Evolutionary conservation across 2,329 filamentous ascomycete species (phyloP).

Genomic region (Microdochium bolleyi): DNA sequence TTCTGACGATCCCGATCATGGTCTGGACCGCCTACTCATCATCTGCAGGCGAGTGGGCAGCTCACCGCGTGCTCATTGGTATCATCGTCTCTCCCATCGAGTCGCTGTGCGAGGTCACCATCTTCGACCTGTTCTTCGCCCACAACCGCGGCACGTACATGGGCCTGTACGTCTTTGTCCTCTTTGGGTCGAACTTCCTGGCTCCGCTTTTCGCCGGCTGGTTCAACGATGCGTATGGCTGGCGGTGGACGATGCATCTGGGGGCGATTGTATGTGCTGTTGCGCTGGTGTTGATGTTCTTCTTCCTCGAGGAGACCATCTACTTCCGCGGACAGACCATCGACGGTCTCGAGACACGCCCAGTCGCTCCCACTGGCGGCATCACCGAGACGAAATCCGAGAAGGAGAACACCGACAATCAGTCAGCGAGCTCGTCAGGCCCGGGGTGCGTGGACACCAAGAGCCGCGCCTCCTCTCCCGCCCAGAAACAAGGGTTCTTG

Average conservation of each 20-base stretch:
- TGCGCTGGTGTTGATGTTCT: constrained; percentile 32
- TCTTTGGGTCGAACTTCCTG: constrained; percentile 32
- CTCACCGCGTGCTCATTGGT: constrained; percentile 32
- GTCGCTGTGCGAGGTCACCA: constrained; percentile 34
- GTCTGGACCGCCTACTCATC: constrained; percentile 28
- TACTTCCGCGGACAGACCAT: constrained; percentile 32
- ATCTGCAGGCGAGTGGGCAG: constrained; percentile 32
- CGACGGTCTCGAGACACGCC: constrained; percentile 14
- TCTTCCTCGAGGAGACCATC: constrained; percentile 53
- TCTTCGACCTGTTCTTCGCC: constrained; percentile 31
- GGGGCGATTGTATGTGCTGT: constrained; percentile 27
- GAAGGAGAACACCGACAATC: constrained; percentile 1
- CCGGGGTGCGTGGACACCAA: no score
- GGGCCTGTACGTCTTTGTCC: constrained; percentile 29
- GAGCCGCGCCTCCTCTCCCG: not conserved
- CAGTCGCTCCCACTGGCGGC: constrained; percentile 3
- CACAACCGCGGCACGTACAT: constrained; percentile 35
- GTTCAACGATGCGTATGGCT: constrained; percentile 31
- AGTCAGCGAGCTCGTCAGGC: not conserved
- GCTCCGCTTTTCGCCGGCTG: constrained; percentile 35
- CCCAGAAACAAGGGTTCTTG: not conserved
- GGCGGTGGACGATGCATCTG: constrained; percentile 34
- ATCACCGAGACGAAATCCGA: constrained; percentile 3
- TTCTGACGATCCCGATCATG: constrained; percentile 20
- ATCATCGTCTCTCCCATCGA: constrained; percentile 37